Base-by-base conservation (phyloP, 192 early-diverging fungal genomes). In the Coemansia sp. region DNA sequence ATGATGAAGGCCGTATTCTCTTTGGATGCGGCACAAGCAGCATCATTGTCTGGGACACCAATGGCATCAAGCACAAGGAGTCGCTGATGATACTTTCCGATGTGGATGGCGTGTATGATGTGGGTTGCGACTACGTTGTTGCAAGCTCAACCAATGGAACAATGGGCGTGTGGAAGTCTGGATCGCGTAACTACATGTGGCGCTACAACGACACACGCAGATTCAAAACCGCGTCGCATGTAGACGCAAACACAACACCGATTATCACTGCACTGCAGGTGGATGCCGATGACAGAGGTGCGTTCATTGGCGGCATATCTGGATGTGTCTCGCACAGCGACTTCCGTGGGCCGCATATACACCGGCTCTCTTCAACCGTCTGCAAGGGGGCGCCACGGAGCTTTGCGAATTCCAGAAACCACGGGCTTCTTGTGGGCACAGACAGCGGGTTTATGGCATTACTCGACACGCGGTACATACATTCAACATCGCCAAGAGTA, bases 131-230 rank as follows among this genome's bases (percentile, higher is more conserved):
- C 59, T 71, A 76, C 57, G 71, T 82, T 9, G 79, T 82, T 15
- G 65, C 79, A n/a, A 76, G 71, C 58, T 76, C 79, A 5, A 19
- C 13, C 15, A 42, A 45, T 12, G 75, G 79, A 18, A 65, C 71
- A 7, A 59, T 82, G 54, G 74, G 79, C 9, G 79, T 82, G 61
- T 82, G 79, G 79, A 76, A 71, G 62, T 53, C 71, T 0, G 74
- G 68, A 8, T 74, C 74, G 50, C 50, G 61, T 32, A 82, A 74
- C 63, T 68, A 76, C 43, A 63, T 76, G 42, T 82, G 79, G 79
- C 71, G 79, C 38, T 82, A 69, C 63, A 76, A 74, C 64, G 79
- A 76, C 45, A 63, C 75, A 43, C 79, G 79, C n/a, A 65, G 43
- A 53, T 76, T 74, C 50, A 42, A 58, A 12, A 44, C 21, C 1